phyloP scores from a whole-genome alignment of 2,329 filamentous ascomycete genomes.

The Cadophora gregata region DNA sequence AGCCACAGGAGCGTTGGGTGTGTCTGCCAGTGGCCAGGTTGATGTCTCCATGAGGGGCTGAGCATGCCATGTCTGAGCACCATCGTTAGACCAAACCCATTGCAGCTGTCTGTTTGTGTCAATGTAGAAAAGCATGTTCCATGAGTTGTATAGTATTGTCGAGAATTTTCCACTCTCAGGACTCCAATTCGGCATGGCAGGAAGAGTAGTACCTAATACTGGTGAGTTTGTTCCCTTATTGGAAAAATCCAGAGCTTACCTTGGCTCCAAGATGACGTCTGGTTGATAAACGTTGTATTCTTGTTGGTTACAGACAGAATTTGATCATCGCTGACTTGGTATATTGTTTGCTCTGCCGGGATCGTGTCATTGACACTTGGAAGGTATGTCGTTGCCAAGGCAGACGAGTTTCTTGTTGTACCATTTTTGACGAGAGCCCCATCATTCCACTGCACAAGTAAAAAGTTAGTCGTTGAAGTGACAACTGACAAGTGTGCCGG shows the following conservation, averaged over 20 bases:
- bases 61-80: constrained; percentile 5
- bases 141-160: constrained; percentile 6
- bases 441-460: constrained; percentile 1
- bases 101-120: constrained; percentile 8
- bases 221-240: not conserved
- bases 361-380: not conserved
- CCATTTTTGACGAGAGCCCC: constrained; percentile 4
- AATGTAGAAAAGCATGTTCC: constrained; percentile 17
- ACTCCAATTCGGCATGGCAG: constrained; percentile 8
- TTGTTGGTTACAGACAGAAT: not conserved
- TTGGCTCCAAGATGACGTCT: not conserved
- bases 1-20: constrained; percentile 6
- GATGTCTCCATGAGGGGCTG: constrained; percentile 5
- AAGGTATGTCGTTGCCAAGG: constrained; percentile 10
- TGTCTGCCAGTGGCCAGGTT: constrained; percentile 17
- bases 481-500: not conserved
- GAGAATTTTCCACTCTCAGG: constrained; percentile 3
- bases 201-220: not conserved
- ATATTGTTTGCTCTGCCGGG: not conserved
- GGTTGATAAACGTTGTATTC: not conserved
- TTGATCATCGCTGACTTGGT: not conserved
- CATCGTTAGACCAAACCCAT: constrained; percentile 14
- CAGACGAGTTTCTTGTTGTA: not conserved
- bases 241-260: not conserved
- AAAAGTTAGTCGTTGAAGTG: not conserved